A percentile compares a stretch with the other conserved stretches of the same genome.
Evolutionary conservation across 2,329 filamentous ascomycete species (phyloP).

Genomic region (Raffaelea arxii): DNA sequence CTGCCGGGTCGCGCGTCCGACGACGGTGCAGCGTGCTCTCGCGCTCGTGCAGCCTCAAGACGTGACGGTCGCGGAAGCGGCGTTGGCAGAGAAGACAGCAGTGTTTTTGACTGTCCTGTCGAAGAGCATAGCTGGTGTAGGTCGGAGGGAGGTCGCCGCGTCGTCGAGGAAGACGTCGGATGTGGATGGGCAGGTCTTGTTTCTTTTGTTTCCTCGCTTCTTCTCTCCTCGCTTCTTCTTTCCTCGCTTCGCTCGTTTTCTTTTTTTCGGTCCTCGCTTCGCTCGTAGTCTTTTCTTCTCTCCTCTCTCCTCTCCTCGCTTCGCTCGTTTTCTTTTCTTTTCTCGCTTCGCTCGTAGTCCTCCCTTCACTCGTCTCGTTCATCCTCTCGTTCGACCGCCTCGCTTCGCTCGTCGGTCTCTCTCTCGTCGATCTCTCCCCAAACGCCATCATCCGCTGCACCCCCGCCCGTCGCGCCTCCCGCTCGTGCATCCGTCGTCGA

Average conservation of each 20-base stretch:
- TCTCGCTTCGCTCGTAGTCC: too few relatives aligned
- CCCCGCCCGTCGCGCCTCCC: constrained; percentile 2
- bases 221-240: too few relatives aligned
- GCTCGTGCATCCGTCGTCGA: constrained; percentile 12
- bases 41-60: constrained; percentile 33
- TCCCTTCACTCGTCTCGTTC: not conserved
- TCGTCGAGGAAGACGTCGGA: constrained; percentile 16
- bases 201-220: too few relatives aligned
- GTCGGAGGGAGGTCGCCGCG: constrained; percentile 24
- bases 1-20: constrained; percentile 16
- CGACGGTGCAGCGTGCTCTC: constrained; percentile 31
- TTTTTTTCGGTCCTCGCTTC: constrained; percentile 14
- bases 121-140: constrained; percentile 43
- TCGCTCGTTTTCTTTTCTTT: not conserved
- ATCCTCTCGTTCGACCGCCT: not conserved
- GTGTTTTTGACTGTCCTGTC: constrained; percentile 9
- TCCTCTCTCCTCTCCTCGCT: not conserved
- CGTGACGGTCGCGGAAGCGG: constrained; percentile 27
- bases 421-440: too few relatives aligned
- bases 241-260: not conserved
- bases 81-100: constrained; percentile 32
- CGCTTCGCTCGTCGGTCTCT: not conserved
- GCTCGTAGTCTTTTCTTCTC: not conserved
- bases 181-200: constrained; percentile 12
- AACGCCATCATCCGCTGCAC: constrained; percentile 4